phyloP scores from a whole-genome alignment of 495 filamentous ascomycete species.

The Daldinia bambusicola region DNA sequence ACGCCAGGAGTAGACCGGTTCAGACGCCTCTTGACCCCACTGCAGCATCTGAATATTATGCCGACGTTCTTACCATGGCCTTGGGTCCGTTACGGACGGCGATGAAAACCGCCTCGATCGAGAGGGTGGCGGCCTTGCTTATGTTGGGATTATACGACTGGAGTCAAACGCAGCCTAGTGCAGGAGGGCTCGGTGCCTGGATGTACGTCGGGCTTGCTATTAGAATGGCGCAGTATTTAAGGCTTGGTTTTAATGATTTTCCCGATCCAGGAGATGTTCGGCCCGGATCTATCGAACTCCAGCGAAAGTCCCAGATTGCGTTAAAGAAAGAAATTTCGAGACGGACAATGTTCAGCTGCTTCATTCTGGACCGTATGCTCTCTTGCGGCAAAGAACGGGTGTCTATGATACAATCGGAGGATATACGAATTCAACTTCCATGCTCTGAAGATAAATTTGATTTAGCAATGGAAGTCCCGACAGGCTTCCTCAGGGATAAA shows the following conservation, averaged over 20 bases:
- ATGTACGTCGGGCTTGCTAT: conserved; percentile 81
- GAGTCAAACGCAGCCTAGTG: conserved; percentile 69
- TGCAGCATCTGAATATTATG: conserved; percentile 81
- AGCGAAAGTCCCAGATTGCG: conserved; percentile 60
- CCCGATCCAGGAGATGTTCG: conserved; percentile 26
- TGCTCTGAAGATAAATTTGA: conserved; percentile 74
- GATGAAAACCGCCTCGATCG: conserved; percentile 69
- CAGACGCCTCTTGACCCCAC: conserved; percentile 63
- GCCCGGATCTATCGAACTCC: conserved; percentile 56
- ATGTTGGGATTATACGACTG: conserved; percentile 90
- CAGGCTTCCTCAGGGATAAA: conserved; percentile 57
- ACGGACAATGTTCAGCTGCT: conserved; percentile 87
- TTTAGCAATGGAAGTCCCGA: conserved; percentile 73
- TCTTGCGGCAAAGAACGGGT: conserved; percentile 79
- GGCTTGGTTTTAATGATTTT: conserved; percentile 71
- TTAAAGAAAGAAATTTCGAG: conserved; percentile 80
- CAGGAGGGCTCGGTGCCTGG: conserved; percentile 78
- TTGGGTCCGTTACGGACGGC: conserved; percentile 66
- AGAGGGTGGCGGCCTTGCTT: conserved; percentile 78
- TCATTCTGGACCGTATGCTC: conserved; percentile 82
- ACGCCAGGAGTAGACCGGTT: conserved; percentile 51
- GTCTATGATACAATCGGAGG: conserved; percentile 72
- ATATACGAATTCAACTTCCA: conserved; percentile 74
- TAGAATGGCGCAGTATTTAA: conserved; percentile 75
- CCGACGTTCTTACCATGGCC: conserved; percentile 72